Conservation (phyloP, 1,284 basidiomycete species). For the Albatrellus sp. region DNA sequence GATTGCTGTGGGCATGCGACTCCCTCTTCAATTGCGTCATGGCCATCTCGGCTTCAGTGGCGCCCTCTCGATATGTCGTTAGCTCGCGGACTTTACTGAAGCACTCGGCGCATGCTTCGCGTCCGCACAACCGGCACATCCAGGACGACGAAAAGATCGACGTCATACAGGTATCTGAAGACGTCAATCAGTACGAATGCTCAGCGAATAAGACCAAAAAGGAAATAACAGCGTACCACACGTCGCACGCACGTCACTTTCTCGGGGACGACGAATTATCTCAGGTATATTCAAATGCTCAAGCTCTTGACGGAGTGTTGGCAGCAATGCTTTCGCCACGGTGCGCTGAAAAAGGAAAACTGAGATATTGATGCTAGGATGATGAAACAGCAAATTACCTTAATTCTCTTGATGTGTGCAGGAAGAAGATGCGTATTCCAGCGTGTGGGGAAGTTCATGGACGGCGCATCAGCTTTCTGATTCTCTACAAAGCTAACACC, state of each 20-base stretch:
- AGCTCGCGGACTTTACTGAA: slow-evolving; percentile 59
- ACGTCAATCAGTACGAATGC: slow-evolving; percentile 4
- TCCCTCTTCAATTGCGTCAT: slow-evolving; percentile 41
- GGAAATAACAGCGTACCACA: slow-evolving; percentile 48
- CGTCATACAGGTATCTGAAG: slow-evolving; percentile 80
- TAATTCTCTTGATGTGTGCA: slow-evolving; percentile 40
- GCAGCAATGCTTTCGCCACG: slow-evolving; percentile 59
- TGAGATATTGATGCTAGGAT: too few relatives aligned
- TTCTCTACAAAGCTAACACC: slow-evolving; percentile 59
- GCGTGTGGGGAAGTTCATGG: slow-evolving; percentile 49
- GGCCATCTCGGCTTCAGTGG: slow-evolving; percentile 32
- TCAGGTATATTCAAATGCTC: slow-evolving; percentile 49
- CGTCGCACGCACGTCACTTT: slow-evolving; percentile 69
- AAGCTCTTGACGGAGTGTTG: slow-evolving; percentile 56
- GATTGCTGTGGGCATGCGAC: slow-evolving; percentile 50
- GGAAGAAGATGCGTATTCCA: slow-evolving; percentile 50
- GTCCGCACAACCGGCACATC: slow-evolving; percentile 83
- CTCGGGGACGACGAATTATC: slow-evolving; percentile 60
- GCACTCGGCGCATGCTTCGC: slow-evolving; percentile 83
- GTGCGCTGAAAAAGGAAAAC: slow-evolving; percentile 29
- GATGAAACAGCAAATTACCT: slow-evolving; percentile 27
- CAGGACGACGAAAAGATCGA: slow-evolving; percentile 84
- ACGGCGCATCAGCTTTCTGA: slow-evolving; percentile 40
- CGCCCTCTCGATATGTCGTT: slow-evolving; percentile 37
- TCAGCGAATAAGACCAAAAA: slow-evolving; percentile 3